Evolutionary conservation across 1,284 basidiomycete genomes (phyloP).

Genomic region (Papiliotrema laurentii): DNA sequence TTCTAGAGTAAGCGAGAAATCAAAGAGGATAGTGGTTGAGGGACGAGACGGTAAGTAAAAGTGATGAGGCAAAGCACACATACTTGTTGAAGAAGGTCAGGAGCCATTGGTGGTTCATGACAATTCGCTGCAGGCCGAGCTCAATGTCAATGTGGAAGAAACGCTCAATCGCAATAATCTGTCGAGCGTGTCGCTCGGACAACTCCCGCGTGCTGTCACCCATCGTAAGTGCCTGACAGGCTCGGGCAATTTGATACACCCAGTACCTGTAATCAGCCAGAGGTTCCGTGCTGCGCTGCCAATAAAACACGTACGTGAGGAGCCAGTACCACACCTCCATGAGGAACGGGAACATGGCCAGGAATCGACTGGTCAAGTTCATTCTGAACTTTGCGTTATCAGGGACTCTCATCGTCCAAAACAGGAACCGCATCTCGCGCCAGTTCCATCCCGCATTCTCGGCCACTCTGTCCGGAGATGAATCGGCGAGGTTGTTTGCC

Average conservation of each 20-base stretch:
- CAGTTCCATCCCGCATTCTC: slow-evolving; percentile 6
- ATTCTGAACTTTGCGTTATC: slow-evolving; percentile 25
- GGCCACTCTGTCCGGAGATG: neutral
- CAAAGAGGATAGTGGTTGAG: neutral
- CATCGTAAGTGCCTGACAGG: slow-evolving; percentile 42
- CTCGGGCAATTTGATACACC: slow-evolving; percentile 44
- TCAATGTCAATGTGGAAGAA: slow-evolving; percentile 38
- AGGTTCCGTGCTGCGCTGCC: neutral
- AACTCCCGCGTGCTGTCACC: slow-evolving; percentile 32
- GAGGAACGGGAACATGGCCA: slow-evolving; percentile 38
- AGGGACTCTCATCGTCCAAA: slow-evolving; percentile 23
- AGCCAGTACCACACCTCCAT: slow-evolving; percentile 42
- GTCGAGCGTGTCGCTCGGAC: slow-evolving; percentile 36
- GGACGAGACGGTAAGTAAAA: no score
- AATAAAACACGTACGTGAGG: slow-evolving; percentile 28
- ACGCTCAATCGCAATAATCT: slow-evolving; percentile 34
- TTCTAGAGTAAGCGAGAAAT: no score
- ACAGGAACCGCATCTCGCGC: slow-evolving; percentile 22
- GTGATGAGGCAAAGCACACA: slow-evolving; percentile 4
- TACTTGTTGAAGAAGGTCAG: slow-evolving; percentile 42
- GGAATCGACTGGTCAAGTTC: slow-evolving; percentile 22
- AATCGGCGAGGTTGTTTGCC: slow-evolving; percentile 9
- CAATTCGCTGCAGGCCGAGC: slow-evolving; percentile 31
- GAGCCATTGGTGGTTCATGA: slow-evolving; percentile 27
- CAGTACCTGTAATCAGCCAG: slow-evolving; percentile 21